Percentiles rank a stretch among this genome's conserved stretches.
Evolutionary conservation across 495 filamentous ascomycete genomes (phyloP).

Genomic region (Aspergillus bridgeri): DNA sequence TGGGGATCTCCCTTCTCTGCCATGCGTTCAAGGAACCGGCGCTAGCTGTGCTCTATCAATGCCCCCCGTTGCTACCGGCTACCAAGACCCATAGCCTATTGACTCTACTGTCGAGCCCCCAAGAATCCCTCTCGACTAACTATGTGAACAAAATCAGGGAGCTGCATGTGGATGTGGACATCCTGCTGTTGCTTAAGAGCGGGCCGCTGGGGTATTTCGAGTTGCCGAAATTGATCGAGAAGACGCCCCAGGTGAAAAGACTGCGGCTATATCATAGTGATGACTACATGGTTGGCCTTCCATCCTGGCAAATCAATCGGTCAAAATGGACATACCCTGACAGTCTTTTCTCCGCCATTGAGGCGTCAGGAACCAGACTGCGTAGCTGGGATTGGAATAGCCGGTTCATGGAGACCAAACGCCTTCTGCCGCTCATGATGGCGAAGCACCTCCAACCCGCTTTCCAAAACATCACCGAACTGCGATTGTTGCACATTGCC

Average conservation of each 20-base stretch:
- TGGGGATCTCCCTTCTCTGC: constrained; percentile 58
- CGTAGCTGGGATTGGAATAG: constrained; percentile 77
- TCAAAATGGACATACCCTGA: constrained; percentile 63
- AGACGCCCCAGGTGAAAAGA: constrained; percentile 39
- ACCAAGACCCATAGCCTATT: constrained; percentile 48
- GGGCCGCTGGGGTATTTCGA: constrained; percentile 48
- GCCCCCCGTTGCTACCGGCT: constrained; percentile 58
- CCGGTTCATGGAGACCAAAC: constrained; percentile 51
- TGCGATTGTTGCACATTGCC: constrained; percentile 65
- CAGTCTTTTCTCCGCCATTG: constrained; percentile 54
- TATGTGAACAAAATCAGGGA: constrained; percentile 68
- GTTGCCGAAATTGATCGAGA: constrained; percentile 37
- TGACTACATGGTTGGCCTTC: constrained; percentile 32
- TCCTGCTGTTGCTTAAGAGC: constrained; percentile 40
- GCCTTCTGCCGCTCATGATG: constrained; percentile 49
- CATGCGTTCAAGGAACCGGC: constrained; percentile 69
- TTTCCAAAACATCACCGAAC: constrained; percentile 56
- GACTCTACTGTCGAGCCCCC: constrained; percentile 42
- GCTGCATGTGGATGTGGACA: constrained; percentile 61
- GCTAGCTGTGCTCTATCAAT: constrained; percentile 67
- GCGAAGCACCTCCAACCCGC: constrained; percentile 51
- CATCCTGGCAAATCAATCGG: constrained; percentile 21
- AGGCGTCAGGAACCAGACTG: constrained; percentile 45
- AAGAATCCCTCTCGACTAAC: constrained; percentile 40
- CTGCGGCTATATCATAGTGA: constrained; percentile 40